phyloP scores from a whole-genome alignment of 495 filamentous ascomycete genomes.

The Diplogelasinospora grovesii region DNA sequence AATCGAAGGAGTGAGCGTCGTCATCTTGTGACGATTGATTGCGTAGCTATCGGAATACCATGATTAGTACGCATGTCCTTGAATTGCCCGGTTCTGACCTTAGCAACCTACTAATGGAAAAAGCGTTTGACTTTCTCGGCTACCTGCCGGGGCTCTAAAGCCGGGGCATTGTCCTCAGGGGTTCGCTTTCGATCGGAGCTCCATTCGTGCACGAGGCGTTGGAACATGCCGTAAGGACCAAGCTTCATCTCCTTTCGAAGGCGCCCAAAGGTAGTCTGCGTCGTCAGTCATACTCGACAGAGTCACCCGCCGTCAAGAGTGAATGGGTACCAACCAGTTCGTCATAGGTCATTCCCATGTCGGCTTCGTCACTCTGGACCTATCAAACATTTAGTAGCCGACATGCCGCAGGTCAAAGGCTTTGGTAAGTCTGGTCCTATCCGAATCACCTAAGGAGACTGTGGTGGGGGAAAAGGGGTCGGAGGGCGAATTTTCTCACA shows the following conservation, averaged over 20 bases:
- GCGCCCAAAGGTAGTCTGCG: slow-evolving; percentile 26
- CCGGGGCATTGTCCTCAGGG: slow-evolving; percentile 25
- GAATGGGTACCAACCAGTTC: slow-evolving; percentile 19
- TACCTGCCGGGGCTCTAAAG: slow-evolving; percentile 26
- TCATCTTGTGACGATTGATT: slow-evolving; percentile 59
- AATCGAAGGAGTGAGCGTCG: slow-evolving; percentile 45
- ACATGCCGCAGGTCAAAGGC: too few species aligned
- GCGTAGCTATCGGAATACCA: slow-evolving; percentile 10
- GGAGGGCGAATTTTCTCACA: too few species aligned
- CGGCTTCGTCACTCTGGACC: slow-evolving; percentile 64
- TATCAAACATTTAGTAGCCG: too few species aligned
- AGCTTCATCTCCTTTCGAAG: slow-evolving; percentile 68
- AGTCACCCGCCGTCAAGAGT: too few species aligned
- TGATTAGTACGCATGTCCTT: neutral
- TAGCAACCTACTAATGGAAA: slow-evolving; percentile 51
- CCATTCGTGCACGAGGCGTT: slow-evolving; percentile 66
- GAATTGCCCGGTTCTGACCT: too few species aligned
- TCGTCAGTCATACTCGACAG: slow-evolving; percentile 52
- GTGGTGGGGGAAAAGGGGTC: too few species aligned
- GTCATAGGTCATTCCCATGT: slow-evolving; percentile 46
- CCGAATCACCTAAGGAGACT: too few species aligned
- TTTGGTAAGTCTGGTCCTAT: too few species aligned
- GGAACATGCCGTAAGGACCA: slow-evolving; percentile 66
- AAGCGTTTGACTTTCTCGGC: slow-evolving; percentile 65
- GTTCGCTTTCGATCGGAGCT: slow-evolving; percentile 35